Conservation (phyloP, 768 basidiomycete species). For the Suillus paluster region DNA sequence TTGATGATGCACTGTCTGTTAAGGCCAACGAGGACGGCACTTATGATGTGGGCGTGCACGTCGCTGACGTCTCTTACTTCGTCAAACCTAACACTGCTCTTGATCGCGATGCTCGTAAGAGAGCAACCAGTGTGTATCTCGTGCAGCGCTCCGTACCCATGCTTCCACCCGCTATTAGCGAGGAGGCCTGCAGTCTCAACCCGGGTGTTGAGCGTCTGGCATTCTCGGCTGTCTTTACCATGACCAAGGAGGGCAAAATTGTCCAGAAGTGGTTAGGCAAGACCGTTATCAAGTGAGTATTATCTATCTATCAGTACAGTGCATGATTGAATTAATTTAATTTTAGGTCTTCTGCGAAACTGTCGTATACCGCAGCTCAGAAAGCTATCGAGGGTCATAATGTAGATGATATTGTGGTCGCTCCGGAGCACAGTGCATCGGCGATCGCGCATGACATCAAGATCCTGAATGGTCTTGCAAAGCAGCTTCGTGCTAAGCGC, state of each 20-base stretch:
- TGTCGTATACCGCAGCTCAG: slow-evolving; percentile 85
- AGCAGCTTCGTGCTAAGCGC: slow-evolving; percentile 71
- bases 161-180: slow-evolving; percentile 92
- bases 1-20: slow-evolving; percentile 95
- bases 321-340: slow-evolving; percentile 9
- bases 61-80: slow-evolving; percentile 96
- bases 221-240: slow-evolving; percentile 88
- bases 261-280: slow-evolving; percentile 92
- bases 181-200: slow-evolving; percentile 89
- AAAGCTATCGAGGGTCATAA: slow-evolving; percentile 76
- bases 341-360: slow-evolving; percentile 79
- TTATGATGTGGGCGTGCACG: slow-evolving; percentile 91
- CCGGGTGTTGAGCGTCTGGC: slow-evolving; percentile 90
- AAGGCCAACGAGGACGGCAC: slow-evolving; percentile 90
- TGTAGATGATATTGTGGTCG: slow-evolving; percentile 55
- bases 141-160: slow-evolving; percentile 96
- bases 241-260: slow-evolving; percentile 81
- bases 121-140: slow-evolving; percentile 96
- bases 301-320: background rate
- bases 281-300: slow-evolving; percentile 82
- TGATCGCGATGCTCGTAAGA: slow-evolving; percentile 96
- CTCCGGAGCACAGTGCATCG: slow-evolving; percentile 57
- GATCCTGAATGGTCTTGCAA: slow-evolving; percentile 67
- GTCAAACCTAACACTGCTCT: slow-evolving; percentile 95
- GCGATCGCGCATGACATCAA: slow-evolving; percentile 81